Evolutionary conservation across 1,284 basidiomycete species (phyloP).

Genomic region (Wallemia ichthyophaga): DNA sequence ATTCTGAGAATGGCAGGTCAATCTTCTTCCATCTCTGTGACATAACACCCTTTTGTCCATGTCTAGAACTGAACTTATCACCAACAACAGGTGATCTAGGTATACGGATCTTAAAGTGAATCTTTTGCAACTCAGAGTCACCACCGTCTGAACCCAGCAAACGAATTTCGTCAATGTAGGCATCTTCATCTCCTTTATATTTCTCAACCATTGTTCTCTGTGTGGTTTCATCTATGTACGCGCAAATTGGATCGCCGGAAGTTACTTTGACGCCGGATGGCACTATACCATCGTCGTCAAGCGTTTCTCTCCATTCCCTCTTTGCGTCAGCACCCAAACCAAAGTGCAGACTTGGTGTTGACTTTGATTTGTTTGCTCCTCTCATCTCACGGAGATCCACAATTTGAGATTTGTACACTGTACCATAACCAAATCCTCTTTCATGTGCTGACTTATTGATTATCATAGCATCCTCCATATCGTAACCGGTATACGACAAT

Average conservation of each 20-base stretch:
- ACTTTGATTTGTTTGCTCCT: slow-evolving; percentile 27
- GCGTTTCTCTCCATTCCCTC: slow-evolving; percentile 27
- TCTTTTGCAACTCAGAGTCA: slow-evolving; percentile 64
- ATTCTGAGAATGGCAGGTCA: slow-evolving; percentile 98
- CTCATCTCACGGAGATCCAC: slow-evolving; percentile 60
- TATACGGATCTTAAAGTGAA: slow-evolving; percentile 78
- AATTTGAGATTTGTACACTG: slow-evolving; percentile 82
- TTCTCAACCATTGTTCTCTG: slow-evolving; percentile 61
- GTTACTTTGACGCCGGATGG: slow-evolving; percentile 37
- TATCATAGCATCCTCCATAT: slow-evolving; percentile 99
- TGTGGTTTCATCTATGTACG: slow-evolving; percentile 63
- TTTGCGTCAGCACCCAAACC: slow-evolving; percentile 52
- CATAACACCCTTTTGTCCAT: slow-evolving; percentile 98
- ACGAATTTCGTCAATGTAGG: slow-evolving; percentile 73
- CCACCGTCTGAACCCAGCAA: slow-evolving; percentile 67
- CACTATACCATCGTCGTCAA: slow-evolving; percentile 67
- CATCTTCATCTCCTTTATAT: slow-evolving; percentile 87
- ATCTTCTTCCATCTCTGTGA: slow-evolving; percentile 95
- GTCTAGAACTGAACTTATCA: slow-evolving; percentile 95
- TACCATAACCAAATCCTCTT: slow-evolving; percentile 87
- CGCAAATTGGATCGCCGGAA: slow-evolving; percentile 45
- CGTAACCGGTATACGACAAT: slow-evolving; percentile 98
- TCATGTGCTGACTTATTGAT: slow-evolving; percentile 96
- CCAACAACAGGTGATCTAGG: slow-evolving; percentile 89
- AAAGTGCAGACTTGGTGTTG: slow-evolving; percentile 39